phyloP scores from a whole-genome alignment of 2,329 filamentous ascomycete genomes.

The Penicillium verrucosum region DNA sequence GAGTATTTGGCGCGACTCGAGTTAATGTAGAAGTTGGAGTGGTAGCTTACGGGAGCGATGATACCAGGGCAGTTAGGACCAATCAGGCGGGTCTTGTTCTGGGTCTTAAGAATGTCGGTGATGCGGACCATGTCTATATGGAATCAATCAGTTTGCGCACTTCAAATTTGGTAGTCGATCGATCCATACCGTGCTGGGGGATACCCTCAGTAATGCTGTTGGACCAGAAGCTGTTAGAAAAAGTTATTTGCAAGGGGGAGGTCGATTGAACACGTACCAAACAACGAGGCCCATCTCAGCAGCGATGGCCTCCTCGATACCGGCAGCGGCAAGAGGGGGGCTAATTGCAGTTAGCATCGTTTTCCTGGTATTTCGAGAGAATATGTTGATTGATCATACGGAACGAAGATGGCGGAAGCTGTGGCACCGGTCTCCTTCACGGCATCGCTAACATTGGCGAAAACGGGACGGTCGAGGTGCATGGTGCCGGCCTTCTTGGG shows the following conservation, averaged over 20 bases:
- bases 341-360: slow-evolving; percentile 47
- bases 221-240: slow-evolving; percentile 12
- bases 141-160: slow-evolving; percentile 18
- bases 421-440: slow-evolving; percentile 86
- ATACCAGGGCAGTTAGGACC: slow-evolving; percentile 98
- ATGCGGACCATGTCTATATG: slow-evolving; percentile 92
- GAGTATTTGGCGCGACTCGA: slow-evolving; percentile 6
- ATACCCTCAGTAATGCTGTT: slow-evolving; percentile 87
- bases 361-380: neutral
- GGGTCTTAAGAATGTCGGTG: slow-evolving; percentile 94
- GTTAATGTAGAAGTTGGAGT: neutral
- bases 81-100: slow-evolving; percentile 93
- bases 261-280: slow-evolving; percentile 53
- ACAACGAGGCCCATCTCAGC: slow-evolving; percentile 94
- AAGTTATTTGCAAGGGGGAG: slow-evolving; percentile 1
- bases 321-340: slow-evolving; percentile 83
- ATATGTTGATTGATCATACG: slow-evolving; percentile 54
- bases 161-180: neutral
- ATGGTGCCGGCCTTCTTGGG: slow-evolving; percentile 94
- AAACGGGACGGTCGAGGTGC: slow-evolving; percentile 90
- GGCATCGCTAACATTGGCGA: slow-evolving; percentile 82
- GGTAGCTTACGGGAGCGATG: slow-evolving; percentile 65
- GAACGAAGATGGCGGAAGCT: slow-evolving; percentile 93
- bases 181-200: slow-evolving; percentile 79
- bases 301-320: slow-evolving; percentile 93